Percentiles rank a stretch among this genome's conserved stretches.
Evolutionary conservation across 352 stramenopile genomes (phyloP).

Genomic region (Phytophthora ramorum): DNA sequence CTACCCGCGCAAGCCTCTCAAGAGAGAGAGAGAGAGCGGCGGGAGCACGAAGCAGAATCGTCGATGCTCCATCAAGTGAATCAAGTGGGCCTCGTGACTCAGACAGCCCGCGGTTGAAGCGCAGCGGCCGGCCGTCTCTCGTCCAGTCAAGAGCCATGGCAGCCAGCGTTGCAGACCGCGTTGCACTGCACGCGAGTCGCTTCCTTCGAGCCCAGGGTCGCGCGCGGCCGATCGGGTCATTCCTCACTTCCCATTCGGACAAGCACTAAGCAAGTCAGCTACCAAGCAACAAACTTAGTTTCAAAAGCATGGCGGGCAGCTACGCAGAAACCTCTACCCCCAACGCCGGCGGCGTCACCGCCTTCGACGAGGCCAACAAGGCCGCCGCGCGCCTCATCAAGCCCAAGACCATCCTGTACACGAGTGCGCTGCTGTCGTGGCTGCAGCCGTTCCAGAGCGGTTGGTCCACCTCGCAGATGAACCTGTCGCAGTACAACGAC

Average conservation of each 20-base stretch:
- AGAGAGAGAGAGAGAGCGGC: too few species aligned
- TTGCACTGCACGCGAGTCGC: background rate
- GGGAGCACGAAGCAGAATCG: constrained; percentile 8
- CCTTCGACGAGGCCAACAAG: constrained; percentile 28
- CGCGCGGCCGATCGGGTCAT: background rate
- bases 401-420: too few species aligned
- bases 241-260: constrained; percentile 28
- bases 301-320: constrained; percentile 3
- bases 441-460: too few species aligned
- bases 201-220: background rate
- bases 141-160: background rate
- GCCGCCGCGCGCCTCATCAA: constrained; percentile 8
- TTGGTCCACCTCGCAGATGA: too few species aligned
- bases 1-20: too few species aligned
- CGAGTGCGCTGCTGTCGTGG: too few species aligned
- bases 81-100: too few species aligned
- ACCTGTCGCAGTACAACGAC: background rate
- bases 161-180: constrained; percentile 5
- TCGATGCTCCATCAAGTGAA: constrained; percentile 5
- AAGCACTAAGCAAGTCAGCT: constrained; percentile 24
- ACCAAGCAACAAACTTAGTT: background rate
- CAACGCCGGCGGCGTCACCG: constrained; percentile 10
- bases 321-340: constrained; percentile 8
- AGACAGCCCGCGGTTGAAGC: background rate
- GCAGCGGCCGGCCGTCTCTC: background rate